Evolutionary conservation across 768 basidiomycete genomes (phyloP).

Genomic region (Termitomyces sp.): DNA sequence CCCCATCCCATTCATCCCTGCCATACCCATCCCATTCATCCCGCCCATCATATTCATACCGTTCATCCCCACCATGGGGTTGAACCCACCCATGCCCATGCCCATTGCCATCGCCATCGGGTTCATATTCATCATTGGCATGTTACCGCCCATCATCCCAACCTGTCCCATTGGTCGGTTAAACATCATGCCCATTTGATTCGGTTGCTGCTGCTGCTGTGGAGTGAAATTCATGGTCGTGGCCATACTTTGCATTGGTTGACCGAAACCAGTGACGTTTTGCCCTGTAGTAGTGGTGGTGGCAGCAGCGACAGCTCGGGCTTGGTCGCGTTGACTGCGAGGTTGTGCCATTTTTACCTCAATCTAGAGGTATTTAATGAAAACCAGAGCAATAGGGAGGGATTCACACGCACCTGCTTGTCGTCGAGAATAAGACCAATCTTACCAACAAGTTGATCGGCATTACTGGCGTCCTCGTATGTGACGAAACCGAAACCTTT

Average conservation of each 20-base stretch:
- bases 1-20: conserved; percentile 26
- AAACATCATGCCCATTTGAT: conserved; percentile 52
- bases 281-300: conserved; percentile 15
- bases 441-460: conserved; percentile 62
- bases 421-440: conserved; percentile 69
- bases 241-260: conserved; percentile 27
- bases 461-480: conserved; percentile 59
- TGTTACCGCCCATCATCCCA: conserved; percentile 33
- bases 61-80: conserved; percentile 26
- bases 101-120: conserved; percentile 49
- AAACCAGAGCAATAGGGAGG: neutral
- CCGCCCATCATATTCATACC: conserved; percentile 26
- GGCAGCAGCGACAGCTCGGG: conserved; percentile 23
- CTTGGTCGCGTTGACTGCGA: conserved; percentile 54
- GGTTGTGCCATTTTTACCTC: conserved; percentile 82
- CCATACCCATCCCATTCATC: conserved; percentile 22
- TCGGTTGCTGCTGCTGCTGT: conserved; percentile 28
- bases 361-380: conserved; percentile 39
- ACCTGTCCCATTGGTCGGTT: conserved; percentile 45
- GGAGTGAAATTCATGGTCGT: conserved; percentile 24
- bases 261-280: conserved; percentile 23
- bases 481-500: conserved; percentile 88
- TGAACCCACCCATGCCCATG: conserved; percentile 29
- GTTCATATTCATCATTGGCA: conserved; percentile 38
- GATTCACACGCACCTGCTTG: conserved; percentile 48